These are phyloP conservation scores for Protomyces lactucae-debilis DNA, from an alignment of 1,139 yeast species.

Conservation along the genomic window DNA sequence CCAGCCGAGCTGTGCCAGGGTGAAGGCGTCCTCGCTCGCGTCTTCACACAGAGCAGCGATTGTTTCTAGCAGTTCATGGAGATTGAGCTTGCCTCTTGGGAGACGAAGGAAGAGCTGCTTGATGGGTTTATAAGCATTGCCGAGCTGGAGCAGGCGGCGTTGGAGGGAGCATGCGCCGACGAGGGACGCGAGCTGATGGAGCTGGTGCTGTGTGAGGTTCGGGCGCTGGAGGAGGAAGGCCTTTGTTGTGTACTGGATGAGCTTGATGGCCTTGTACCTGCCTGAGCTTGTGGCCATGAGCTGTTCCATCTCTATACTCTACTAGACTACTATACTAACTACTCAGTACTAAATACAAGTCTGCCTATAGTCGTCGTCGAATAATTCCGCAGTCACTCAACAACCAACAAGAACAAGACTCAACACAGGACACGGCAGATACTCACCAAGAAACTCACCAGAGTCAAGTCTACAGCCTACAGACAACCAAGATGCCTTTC, in stretches of 20 bases:
- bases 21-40: conserved; percentile 17
- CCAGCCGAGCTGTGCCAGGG: conserved; percentile 16
- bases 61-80: not conserved
- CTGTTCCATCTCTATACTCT: conserved; percentile 1
- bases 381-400: not conserved
- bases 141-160: conserved; percentile 22
- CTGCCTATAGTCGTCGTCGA: too few species aligned
- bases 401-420: not conserved
- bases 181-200: not conserved
- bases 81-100: not conserved
- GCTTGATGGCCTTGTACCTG: conserved; percentile 17
- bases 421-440: too few species aligned
- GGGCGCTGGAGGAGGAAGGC: not conserved
- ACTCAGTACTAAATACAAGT: too few species aligned
- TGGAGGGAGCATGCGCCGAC: conserved; percentile 15
- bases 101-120: conserved; percentile 2
- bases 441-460: too few species aligned
- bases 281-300: conserved; percentile 13
- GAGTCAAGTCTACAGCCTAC: too few species aligned
- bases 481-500: conserved; percentile 51
- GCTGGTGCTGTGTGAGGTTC: not conserved
- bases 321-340: too few species aligned
- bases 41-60: conserved; percentile 13
- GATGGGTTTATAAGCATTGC: conserved; percentile 13
- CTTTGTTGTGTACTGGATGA: conserved; percentile 14